Evolutionary conservation across 257 asterid species (phyloP), one percentile per base, ranked within the genome.

Genomic region (Nicotiana noctiflora): DNA sequence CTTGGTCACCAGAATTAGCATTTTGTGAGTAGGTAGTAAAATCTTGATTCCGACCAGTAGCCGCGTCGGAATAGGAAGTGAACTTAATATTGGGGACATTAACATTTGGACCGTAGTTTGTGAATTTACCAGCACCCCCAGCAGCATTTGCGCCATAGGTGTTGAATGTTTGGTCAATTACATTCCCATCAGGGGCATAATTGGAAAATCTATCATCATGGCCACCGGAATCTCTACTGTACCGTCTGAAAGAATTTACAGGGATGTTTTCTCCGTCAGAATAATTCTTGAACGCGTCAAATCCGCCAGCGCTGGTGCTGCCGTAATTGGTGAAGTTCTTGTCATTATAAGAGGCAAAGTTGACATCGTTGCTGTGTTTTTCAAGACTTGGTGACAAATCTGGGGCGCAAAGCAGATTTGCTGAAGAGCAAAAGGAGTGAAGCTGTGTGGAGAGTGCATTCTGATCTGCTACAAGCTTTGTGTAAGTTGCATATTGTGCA

Each of bases 311-410:
- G 13, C 82, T 84, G 8, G 65, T 77, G 25, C 88, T 81, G 81
- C 97, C 98, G 85, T 92, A 95, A 85, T 91, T 91, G 82, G 95
- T 90, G 88, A 95, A 95, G 80, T 93, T 95, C 81, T 75, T 63
- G 52, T 61, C 66, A 23, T 3, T 0, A 18, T 79, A 83, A 7
- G 75, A 8, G 2, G 83, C 44, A 79, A 83, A 83, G 10, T 66
- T 70, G 34, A 52, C 76, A 2, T 83, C 64, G 1, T 21, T 31
- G 9, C 18, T 19, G 80, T 83, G 86, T 8, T 83, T 83, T 31
- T 70, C 86, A 13, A 83, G 81, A 23, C 83, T 79, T 23, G 86
- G 84, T 44, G 29, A 62, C 32, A 80, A 60, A 63, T 83, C 86
- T 18, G 86, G 77, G 34, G 70, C 77, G 17, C 86, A 83, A 51